phyloP scores from a whole-genome alignment of 2,329 filamentous ascomycete species.

The Spiromastix sp. region DNA sequence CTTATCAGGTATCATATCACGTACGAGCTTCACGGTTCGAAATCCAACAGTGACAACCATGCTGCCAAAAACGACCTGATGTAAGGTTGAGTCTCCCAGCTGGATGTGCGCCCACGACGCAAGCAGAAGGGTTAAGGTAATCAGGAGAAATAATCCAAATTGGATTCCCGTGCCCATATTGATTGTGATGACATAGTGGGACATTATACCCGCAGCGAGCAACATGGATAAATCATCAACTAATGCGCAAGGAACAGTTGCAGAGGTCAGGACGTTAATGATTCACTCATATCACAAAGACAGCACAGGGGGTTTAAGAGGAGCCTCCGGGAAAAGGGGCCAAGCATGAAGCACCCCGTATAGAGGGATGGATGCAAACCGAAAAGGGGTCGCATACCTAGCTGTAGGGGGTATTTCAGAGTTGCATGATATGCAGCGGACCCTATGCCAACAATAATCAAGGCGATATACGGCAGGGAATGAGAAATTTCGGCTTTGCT shows the following conservation, averaged over 20 bases:
- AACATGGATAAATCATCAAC: conserved; percentile 11
- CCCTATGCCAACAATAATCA: conserved; percentile 16
- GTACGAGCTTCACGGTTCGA: conserved; percentile 6
- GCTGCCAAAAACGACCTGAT: conserved; percentile 8
- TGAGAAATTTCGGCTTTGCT: conserved; percentile 10
- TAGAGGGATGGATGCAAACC: too few relatives aligned
- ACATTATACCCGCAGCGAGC: conserved; percentile 9
- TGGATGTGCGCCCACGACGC: conserved; percentile 9
- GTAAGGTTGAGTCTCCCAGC: conserved; percentile 7
- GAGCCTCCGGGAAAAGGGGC: too few relatives aligned
- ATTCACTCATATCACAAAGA: too few relatives aligned
- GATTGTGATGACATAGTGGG: conserved; percentile 10
- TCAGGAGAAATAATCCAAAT: conserved; percentile 4
- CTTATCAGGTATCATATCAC: conserved; percentile 3
- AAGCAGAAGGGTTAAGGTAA: conserved; percentile 3
- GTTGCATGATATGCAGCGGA: conserved; percentile 16
- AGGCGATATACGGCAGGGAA: conserved; percentile 12
- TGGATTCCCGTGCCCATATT: conserved; percentile 2
- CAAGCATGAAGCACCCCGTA: too few relatives aligned
- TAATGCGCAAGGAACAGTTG: neutral
- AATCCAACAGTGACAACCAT: conserved; percentile 8
- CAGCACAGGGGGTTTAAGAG: too few relatives aligned
- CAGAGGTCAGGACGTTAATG: too few relatives aligned
- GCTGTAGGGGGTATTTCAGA: conserved; percentile 14
- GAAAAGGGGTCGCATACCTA: too few relatives aligned